A percentile compares a stretch with the other conserved stretches of the same genome.
phyloP scores from a whole-genome alignment of 1,284 basidiomycete species.

The Sanghuangporus weigelae region DNA sequence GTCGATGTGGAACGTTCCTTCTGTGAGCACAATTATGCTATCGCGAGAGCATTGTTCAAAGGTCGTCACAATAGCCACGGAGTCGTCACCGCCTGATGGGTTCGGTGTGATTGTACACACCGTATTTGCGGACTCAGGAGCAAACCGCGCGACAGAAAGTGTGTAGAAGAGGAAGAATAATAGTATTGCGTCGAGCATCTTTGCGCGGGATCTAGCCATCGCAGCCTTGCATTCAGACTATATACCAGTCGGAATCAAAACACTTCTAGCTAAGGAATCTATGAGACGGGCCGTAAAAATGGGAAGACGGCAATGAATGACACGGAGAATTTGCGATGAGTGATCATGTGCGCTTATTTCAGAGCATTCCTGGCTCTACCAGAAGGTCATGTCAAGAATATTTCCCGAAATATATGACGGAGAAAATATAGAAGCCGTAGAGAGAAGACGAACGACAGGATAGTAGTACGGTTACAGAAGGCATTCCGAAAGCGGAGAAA shows the following conservation, averaged over 20 bases:
- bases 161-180: not conserved
- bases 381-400: not conserved
- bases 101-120: slow-evolving; percentile 25
- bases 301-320: not conserved
- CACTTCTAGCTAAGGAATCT: not conserved
- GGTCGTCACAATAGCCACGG: slow-evolving; percentile 27
- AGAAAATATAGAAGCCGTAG: not conserved
- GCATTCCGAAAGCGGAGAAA: not conserved
- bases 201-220: too few relatives aligned
- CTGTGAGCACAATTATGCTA: slow-evolving; percentile 24
- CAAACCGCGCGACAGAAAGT: not conserved
- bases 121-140: not conserved
- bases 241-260: not conserved
- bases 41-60: slow-evolving; percentile 26
- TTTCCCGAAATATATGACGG: not conserved
- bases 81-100: slow-evolving; percentile 27
- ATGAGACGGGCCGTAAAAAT: not conserved
- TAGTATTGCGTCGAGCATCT: not conserved
- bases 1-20: slow-evolving; percentile 28
- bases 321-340: not conserved
- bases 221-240: not conserved
- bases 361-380: not conserved
- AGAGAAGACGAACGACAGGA: not conserved
- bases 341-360: not conserved
- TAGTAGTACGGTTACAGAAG: not conserved